phyloP scores from a whole-genome alignment of 805 yeast genomes.

The Saccharomycopsis malanga region DNA sequence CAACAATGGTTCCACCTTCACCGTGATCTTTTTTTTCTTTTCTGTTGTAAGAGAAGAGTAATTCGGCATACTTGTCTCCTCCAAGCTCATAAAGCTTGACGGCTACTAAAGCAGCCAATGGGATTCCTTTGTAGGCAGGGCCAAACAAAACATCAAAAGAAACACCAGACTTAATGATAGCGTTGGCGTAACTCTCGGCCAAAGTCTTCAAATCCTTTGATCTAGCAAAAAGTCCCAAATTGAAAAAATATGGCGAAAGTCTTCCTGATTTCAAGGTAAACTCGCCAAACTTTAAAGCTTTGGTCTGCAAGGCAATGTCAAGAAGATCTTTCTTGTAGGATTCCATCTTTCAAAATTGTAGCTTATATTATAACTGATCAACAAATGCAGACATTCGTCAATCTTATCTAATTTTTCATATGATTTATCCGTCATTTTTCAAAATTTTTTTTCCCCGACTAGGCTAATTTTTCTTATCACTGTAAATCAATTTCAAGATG shows the following conservation, averaged over 20 bases:
- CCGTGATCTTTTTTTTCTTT: conserved; percentile 97
- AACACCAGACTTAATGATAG: conserved; percentile 73
- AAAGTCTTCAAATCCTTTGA: conserved; percentile 73
- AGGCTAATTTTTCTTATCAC: no score
- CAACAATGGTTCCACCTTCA: conserved; percentile 94
- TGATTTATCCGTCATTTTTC: no score
- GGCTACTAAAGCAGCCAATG: conserved; percentile 87
- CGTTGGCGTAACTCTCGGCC: conserved; percentile 83
- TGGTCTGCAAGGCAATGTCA: conserved; percentile 71
- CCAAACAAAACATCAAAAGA: conserved; percentile 91
- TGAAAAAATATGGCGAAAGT: conserved; percentile 92
- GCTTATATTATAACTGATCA: no score
- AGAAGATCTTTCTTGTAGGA: conserved; percentile 60
- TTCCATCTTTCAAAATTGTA: conserved; percentile 35
- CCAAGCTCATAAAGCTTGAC: conserved; percentile 89
- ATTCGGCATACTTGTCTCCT: conserved; percentile 47
- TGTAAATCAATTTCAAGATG: no score
- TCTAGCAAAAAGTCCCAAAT: conserved; percentile 81
- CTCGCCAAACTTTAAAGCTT: conserved; percentile 80
- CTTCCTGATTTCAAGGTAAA: conserved; percentile 92
- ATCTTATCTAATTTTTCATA: no score
- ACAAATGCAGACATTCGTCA: no score
- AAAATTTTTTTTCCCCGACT: no score
- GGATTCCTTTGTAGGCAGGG: conserved; percentile 97
- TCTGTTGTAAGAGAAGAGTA: conserved; percentile 92